Percentiles rank a stretch among this genome's conserved stretches.
phyloP scores from a whole-genome alignment of 164 flowering plant genomes.

The Magnolia sinica region DNA sequence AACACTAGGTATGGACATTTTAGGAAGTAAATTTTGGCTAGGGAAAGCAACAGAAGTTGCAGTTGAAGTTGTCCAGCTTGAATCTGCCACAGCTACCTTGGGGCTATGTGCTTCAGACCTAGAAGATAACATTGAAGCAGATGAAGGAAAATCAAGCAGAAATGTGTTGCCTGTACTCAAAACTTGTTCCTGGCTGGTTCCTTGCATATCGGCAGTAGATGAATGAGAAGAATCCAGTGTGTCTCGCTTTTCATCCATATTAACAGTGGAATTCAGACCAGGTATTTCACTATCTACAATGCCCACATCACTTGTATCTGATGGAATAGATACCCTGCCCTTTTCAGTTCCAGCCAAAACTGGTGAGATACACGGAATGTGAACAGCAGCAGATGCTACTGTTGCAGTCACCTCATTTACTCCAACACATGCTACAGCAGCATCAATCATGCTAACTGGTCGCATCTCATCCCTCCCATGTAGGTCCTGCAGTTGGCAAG shows the following conservation, averaged over 20 bases:
- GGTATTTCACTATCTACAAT: slow-evolving; percentile 63
- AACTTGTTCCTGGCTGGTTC: slow-evolving; percentile 47
- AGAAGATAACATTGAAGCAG: slow-evolving; percentile 42
- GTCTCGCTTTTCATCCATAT: slow-evolving; percentile 33
- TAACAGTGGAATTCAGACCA: slow-evolving; percentile 57
- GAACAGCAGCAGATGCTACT: slow-evolving; percentile 21
- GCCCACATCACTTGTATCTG: slow-evolving; percentile 42
- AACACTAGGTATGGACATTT: slow-evolving; percentile 77
- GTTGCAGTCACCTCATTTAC: slow-evolving; percentile 23
- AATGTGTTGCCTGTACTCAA: slow-evolving; percentile 9
- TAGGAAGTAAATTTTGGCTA: slow-evolving; percentile 60
- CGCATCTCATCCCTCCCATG: slow-evolving; percentile 29
- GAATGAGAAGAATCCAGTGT: slow-evolving; percentile 33
- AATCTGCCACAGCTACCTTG: slow-evolving; percentile 44
- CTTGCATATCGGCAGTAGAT: slow-evolving; percentile 43
- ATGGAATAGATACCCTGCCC: slow-evolving; percentile 21
- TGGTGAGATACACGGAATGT: slow-evolving; percentile 24
- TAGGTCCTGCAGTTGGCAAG: slow-evolving; percentile 30
- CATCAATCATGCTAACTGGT: slow-evolving; percentile 16
- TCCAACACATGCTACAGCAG: slow-evolving; percentile 19
- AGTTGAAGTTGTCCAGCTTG: slow-evolving; percentile 35
- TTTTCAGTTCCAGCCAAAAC: slow-evolving; percentile 28
- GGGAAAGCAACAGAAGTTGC: slow-evolving; percentile 46
- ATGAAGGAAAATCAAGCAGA: slow-evolving; percentile 14
- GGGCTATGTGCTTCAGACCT: slow-evolving; percentile 81